Conservation (phyloP, 164 flowering plant species). For the Liquidambar formosana region DNA sequence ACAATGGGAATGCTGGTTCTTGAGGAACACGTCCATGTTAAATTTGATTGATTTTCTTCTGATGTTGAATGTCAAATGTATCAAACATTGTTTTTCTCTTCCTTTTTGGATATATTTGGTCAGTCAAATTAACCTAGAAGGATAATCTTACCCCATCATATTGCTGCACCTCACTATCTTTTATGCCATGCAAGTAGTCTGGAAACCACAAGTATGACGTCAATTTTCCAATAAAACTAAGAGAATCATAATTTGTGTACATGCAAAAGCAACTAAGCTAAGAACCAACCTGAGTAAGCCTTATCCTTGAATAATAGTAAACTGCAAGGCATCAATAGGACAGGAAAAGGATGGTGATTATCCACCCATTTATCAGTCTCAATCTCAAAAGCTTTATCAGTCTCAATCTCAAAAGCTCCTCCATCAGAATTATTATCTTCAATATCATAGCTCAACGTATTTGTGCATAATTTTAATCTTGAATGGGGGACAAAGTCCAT, state of each 20-base stretch:
- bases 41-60: too few relatives aligned
- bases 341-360: conserved; percentile 47
- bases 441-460: neutral
- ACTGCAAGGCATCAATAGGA: conserved; percentile 79
- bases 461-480: conserved; percentile 26
- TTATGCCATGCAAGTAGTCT: conserved; percentile 85
- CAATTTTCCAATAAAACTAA: neutral
- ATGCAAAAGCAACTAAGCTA: neutral
- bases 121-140: neutral
- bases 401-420: conserved; percentile 3
- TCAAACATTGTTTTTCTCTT: too few relatives aligned
- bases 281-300: conserved; percentile 61
- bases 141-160: conserved; percentile 47
- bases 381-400: neutral
- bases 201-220: conserved; percentile 21
- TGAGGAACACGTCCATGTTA: neutral
- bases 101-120: too few relatives aligned
- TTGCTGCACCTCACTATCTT: conserved; percentile 49
- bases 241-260: neutral
- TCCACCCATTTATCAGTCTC: conserved; percentile 12
- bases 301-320: conserved; percentile 76
- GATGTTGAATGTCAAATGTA: too few relatives aligned
- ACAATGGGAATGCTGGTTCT: neutral
- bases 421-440: conserved; percentile 13
- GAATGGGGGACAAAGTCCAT: conserved; percentile 83